Base-by-base conservation (phyloP, 148 eudicot genomes). In the Chenopodium formosanum region DNA sequence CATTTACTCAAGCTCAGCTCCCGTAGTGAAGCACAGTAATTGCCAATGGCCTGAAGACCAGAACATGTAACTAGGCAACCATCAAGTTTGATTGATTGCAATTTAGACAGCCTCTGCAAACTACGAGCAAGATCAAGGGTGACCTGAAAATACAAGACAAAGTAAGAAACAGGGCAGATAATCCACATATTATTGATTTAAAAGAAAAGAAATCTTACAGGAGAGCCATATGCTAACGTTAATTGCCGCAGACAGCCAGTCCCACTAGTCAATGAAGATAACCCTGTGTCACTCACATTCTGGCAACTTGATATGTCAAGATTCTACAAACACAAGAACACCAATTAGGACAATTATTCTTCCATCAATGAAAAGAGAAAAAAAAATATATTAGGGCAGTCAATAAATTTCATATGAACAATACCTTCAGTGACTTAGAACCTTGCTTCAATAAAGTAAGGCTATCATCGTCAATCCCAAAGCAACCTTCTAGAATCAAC, bases 1-100 rank as follows among this genome's bases (percentile, higher is more conserved):
- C 98, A 95, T 86, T 93, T 95, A 81, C 96, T 92, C 79, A 95
- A 82, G 86, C 98, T 92, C 79, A 95, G 89, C 82, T 93, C 97
- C 81, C 80, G 84, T 46, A 95, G 79, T 23, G 97, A 93, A 29
- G 84, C 83, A 76, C 93, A 92, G 78, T 86, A 88, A 78, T 86
- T 86, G 67, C 93, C 97, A 84, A 95, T 90, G 65, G 96, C 90
- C 81, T 90, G 90, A 64, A 95, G 91, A 40, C 96, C 97, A 14
- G 92, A 85, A 83, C 93, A 87, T 19, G 97, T 90, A 73, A 95
- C 94, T 71, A 83, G 82, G 81, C 97, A 91, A 69, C 97, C 97
- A 82, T 95, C 98, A 78, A 95, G 78, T 70, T 89, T 92, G 78
- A 95, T 87, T 72, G 91, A 92, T 78, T 90, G 94, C 84, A 95